phyloP scores from a whole-genome alignment of 805 yeast species.

The Yamadazyma sp. region DNA sequence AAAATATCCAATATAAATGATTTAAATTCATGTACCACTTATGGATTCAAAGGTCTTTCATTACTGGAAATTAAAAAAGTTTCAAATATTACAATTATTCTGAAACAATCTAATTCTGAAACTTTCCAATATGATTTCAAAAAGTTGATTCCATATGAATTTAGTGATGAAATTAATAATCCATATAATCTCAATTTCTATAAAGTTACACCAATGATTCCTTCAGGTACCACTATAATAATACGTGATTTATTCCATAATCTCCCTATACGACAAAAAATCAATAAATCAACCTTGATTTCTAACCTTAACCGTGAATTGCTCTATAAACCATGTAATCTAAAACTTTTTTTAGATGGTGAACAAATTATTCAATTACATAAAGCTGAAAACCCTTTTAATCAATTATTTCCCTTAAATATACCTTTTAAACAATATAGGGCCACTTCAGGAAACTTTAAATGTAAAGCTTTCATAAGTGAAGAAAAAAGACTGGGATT shows the following conservation, averaged over 20 bases:
- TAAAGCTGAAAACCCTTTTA: too few species aligned
- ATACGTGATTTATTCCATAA: conserved; percentile 39
- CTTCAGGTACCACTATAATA: conserved; percentile 40
- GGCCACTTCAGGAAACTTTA: too few species aligned
- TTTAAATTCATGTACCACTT: conserved; percentile 37
- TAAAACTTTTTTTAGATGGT: background rate
- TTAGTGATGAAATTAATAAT: conserved; percentile 1
- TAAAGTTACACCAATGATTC: background rate
- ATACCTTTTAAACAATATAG: too few species aligned
- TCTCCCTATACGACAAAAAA: conserved; percentile 42
- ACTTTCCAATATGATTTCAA: too few species aligned
- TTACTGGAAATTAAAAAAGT: conserved; percentile 41
- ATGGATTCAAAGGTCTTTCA: conserved; percentile 78
- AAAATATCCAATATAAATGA: conserved; percentile 41
- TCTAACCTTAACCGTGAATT: too few species aligned
- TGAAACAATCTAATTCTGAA: too few species aligned
- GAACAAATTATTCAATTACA: background rate
- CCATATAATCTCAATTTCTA: background rate
- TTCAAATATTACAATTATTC: background rate
- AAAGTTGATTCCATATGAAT: background rate
- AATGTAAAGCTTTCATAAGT: too few species aligned
- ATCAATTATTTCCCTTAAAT: too few species aligned
- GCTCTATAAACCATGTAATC: background rate
- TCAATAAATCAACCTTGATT: too few species aligned
- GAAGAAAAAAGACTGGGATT: conserved; percentile 1